These are phyloP conservation scores for Porphyrellus cyaneotinctus DNA, from an alignment of 768 basidiomycete species.

Conservation along the genomic window DNA sequence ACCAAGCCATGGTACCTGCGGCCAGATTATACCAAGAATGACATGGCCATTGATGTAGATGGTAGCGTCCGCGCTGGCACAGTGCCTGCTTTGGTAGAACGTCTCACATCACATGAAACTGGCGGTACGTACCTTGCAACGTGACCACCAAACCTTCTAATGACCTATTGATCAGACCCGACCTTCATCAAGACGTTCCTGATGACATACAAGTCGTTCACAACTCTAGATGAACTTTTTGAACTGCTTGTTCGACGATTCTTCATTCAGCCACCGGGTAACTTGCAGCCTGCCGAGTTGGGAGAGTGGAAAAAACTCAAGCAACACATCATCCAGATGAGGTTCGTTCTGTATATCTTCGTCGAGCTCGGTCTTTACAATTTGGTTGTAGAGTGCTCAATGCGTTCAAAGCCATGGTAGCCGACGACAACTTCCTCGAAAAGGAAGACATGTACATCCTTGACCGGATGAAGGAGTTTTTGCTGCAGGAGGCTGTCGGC, in stretches of 20 bases:
- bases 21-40: slow-evolving; percentile 70
- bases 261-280: slow-evolving; percentile 68
- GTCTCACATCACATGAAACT: slow-evolving; percentile 87
- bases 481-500: slow-evolving; percentile 59
- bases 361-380: neutral
- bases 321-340: slow-evolving; percentile 80
- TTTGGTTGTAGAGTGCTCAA: slow-evolving; percentile 63
- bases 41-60: slow-evolving; percentile 84
- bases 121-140: slow-evolving; percentile 53
- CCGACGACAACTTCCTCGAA: slow-evolving; percentile 78
- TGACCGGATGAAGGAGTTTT: slow-evolving; percentile 77
- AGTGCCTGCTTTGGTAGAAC: slow-evolving; percentile 78
- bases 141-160: neutral
- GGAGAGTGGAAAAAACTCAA: slow-evolving; percentile 83
- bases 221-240: slow-evolving; percentile 75
- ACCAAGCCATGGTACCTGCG: slow-evolving; percentile 81
- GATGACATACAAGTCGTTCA: slow-evolving; percentile 95
- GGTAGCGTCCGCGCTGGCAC: slow-evolving; percentile 85
- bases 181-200: slow-evolving; percentile 86
- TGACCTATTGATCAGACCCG: slow-evolving; percentile 46
- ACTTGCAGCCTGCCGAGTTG: slow-evolving; percentile 54
- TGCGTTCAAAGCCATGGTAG: slow-evolving; percentile 84
- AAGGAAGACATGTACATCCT: slow-evolving; percentile 83
- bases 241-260: slow-evolving; percentile 80
- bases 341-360: slow-evolving; percentile 46